These are phyloP conservation scores for Cercospora beticola DNA, from an alignment of 2,329 filamentous ascomycete genomes.

Conservation along the genomic window DNA sequence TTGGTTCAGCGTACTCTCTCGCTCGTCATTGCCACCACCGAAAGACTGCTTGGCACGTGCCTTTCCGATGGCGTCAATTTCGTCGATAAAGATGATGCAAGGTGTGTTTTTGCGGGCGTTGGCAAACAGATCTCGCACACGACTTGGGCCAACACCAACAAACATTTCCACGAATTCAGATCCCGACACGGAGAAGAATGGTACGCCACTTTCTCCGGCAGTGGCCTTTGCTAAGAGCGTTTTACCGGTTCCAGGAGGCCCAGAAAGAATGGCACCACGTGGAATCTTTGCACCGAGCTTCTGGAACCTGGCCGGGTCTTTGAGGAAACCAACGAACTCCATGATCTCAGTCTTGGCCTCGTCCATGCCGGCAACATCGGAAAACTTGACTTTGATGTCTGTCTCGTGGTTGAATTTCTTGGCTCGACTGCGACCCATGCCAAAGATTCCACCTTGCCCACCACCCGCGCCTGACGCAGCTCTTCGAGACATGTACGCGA, in stretches of 20 bases:
- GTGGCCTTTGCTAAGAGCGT: constrained; percentile 96
- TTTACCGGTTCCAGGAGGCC: constrained; percentile 98
- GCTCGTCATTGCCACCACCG: constrained; percentile 91
- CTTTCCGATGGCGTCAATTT: constrained; percentile 96
- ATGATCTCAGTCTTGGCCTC: constrained; percentile 98
- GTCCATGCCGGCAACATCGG: constrained; percentile 95
- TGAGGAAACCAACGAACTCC: constrained; percentile 97
- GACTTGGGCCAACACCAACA: constrained; percentile 93
- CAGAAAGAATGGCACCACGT: constrained; percentile 90
- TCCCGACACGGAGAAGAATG: constrained; percentile 97
- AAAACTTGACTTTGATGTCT: constrained; percentile 93
- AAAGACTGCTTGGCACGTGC: constrained; percentile 80
- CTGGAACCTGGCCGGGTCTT: constrained; percentile 89
- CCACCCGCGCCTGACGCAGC: constrained; percentile 65
- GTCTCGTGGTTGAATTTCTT: constrained; percentile 98
- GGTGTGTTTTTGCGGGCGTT: constrained; percentile 94
- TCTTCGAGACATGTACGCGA: constrained; percentile 76
- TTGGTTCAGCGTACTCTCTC: constrained; percentile 95
- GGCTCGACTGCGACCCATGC: constrained; percentile 91
- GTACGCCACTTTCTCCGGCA: constrained; percentile 92
- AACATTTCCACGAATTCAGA: constrained; percentile 99
- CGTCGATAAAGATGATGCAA: constrained; percentile 99
- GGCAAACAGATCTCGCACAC: constrained; percentile 90
- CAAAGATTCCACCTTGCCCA: constrained; percentile 77
- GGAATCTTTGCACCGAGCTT: constrained; percentile 96